Base-by-base conservation (phyloP, 805 yeast species). In the Saturnispora sanitii region DNA sequence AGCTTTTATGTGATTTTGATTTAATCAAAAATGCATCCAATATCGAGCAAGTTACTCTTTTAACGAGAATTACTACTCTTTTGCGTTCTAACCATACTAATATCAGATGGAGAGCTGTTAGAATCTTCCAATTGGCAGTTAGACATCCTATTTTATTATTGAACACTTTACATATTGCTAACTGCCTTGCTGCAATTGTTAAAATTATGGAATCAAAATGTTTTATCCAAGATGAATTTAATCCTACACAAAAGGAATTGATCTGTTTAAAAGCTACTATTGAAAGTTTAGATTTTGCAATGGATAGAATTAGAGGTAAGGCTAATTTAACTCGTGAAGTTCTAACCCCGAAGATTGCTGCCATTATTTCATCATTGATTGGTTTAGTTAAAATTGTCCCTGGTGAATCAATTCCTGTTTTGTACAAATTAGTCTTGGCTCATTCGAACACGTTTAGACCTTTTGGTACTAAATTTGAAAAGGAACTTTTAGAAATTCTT, bases 381-480 rank as follows among this genome's bases (percentile, higher is more conserved):
- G 75, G 68, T 4, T 65, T 70, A 2, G 47, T 61, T 26, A 50
- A 67, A 11, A 56, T 68, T 27, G 53, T 67, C 22, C 63, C 67
- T 7, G 60, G 61, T 16, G 50, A 55, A 20, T 55, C 65, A 20
- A 52, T 73, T 23, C 65, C 66, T 12, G 55, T 69, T 13, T 52
- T 74, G 42, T 61, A 62, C 45, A 62, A 57, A 25, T 53, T 79
- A 20, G 62, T 81, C 26, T 55, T 60, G 31, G 63, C 71, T 42
- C 82, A 85, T 52, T 71, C 94, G 1, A 82, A 92, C 2, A 81
- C 94, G 2, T 83, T 84, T 54, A 73, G 88, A 57, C 94, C 95
- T 12, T 79, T 69, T 61, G 81, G 80, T 4, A 71, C 75, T 43
- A 79, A 77, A 50, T 75, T 73, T 48, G 76, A 77, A 49, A 57